Evolutionary conservation across 345 rosid species (phyloP).

Genomic region (Pistacia integerrima): DNA sequence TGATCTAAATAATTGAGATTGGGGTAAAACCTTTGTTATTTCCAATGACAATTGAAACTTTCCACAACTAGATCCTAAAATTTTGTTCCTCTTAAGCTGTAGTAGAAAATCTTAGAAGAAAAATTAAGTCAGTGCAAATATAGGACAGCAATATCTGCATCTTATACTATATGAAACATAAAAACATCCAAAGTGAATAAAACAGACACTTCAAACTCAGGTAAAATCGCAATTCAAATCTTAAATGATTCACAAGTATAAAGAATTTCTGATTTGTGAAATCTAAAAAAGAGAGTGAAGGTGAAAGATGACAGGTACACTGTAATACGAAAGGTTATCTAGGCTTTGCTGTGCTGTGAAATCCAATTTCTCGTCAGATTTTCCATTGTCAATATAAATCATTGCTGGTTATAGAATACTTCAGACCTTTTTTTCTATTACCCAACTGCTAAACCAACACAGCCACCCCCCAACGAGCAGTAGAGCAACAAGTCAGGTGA

Average conservation of each 20-base stretch:
- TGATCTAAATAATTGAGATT: background rate
- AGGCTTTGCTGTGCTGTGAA: background rate
- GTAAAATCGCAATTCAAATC: background rate
- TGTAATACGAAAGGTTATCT: background rate
- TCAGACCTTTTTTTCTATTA: background rate
- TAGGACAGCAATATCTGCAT: background rate
- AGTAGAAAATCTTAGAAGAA: background rate
- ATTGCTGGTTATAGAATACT: background rate
- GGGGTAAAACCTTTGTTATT: background rate
- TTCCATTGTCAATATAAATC: background rate
- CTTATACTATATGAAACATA: background rate
- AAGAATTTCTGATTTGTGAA: background rate
- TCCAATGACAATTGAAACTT: background rate
- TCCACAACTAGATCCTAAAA: background rate
- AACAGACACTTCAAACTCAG: conserved; percentile 2
- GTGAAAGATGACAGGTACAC: background rate
- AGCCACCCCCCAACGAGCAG: background rate
- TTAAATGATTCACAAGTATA: background rate
- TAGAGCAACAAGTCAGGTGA: background rate
- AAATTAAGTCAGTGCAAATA: background rate
- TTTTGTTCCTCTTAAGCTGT: background rate
- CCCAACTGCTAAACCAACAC: background rate
- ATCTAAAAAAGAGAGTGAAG: background rate
- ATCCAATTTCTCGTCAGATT: background rate
- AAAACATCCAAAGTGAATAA: background rate